Base-by-base conservation (phyloP, 805 yeast species). In the Candida sithepensis region DNA sequence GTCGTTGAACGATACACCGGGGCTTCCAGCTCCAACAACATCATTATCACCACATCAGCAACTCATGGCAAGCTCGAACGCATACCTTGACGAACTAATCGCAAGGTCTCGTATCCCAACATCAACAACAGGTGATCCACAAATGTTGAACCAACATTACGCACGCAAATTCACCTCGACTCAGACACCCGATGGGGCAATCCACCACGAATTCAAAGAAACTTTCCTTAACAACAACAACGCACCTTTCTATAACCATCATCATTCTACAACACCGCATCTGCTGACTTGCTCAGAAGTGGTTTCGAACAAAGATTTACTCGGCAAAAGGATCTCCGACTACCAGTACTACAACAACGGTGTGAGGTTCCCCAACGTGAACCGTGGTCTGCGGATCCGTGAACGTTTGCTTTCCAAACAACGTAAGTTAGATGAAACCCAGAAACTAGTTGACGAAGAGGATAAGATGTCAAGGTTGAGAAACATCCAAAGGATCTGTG, bases 281-380 rank as follows among this genome's bases (percentile, higher is more conserved):
- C 34, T 30, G 34, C 16, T 30, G 16, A 5, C 34, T 10, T 9
- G 14, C 10, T 10, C 28, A 30, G 34, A 30, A 4, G 6, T n/a
- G 14, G 14, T 12, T 12, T 10, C 13, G 5, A 30, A 30, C 16
- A 30, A 14, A 12, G 14, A 30, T 6, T 12, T 20, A 9, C 10
- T 10, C 10, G 10, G 9, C 12, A 37, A 42, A 26, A 50, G 45
- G 9, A 33, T 57, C 20, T 36, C 43, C 14, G 59, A 55, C 5
- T 57, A 55, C 34, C 54, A 52, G 46, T 52, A 45, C 46, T 57
- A 54, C 43, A 45, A 52, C 21, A 55, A 55, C 41, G 61, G 61
- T 13, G 56, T 49, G 6, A 42, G 41, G 10, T 48, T 45, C 24
- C 58, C 59, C 8, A 23, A 53, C 39, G 30, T 48, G 24, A 50